Evolutionary conservation across 257 asterid species (phyloP).

Genomic region (Solanum verrucosum): DNA sequence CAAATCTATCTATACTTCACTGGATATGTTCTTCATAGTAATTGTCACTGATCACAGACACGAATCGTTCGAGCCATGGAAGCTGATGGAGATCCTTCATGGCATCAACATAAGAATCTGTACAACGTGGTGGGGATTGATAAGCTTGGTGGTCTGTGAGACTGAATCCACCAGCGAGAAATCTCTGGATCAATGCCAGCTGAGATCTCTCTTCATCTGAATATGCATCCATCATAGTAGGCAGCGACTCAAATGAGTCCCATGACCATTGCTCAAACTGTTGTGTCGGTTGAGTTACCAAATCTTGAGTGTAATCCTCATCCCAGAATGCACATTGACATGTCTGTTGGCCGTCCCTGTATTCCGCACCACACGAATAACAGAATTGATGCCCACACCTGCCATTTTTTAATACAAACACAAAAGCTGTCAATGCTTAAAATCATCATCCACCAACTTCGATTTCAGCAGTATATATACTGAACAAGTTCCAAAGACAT

Average conservation of each 20-base stretch:
- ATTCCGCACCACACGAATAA: slow-evolving; percentile 68
- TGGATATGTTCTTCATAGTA: slow-evolving; percentile 74
- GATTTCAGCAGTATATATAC: neutral
- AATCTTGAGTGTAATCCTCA: slow-evolving; percentile 38
- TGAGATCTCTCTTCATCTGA: slow-evolving; percentile 96
- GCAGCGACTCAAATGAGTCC: slow-evolving; percentile 76
- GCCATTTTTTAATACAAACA: neutral
- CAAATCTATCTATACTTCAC: slow-evolving; percentile 16
- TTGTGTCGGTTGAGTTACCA: slow-evolving; percentile 34
- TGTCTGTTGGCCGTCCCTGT: slow-evolving; percentile 39
- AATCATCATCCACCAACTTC: neutral
- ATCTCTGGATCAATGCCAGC: slow-evolving; percentile 80
- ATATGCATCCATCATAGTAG: slow-evolving; percentile 68
- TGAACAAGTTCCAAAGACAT: neutral
- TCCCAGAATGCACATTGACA: slow-evolving; percentile 70
- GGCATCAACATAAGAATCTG: slow-evolving; percentile 75
- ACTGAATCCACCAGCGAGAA: slow-evolving; percentile 82
- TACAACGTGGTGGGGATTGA: slow-evolving; percentile 60
- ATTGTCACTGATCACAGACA: slow-evolving; percentile 77
- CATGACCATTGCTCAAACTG: slow-evolving; percentile 84
- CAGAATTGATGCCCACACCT: slow-evolving; percentile 94
- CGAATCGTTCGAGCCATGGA: slow-evolving; percentile 97
- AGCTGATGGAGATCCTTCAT: slow-evolving; percentile 94
- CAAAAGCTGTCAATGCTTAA: neutral
- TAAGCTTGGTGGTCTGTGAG: slow-evolving; percentile 45